Percentiles rank a stretch among this genome's conserved stretches.
Evolutionary conservation across 345 rosid genomes (phyloP).

Genomic region (Dipteronia dyeriana): DNA sequence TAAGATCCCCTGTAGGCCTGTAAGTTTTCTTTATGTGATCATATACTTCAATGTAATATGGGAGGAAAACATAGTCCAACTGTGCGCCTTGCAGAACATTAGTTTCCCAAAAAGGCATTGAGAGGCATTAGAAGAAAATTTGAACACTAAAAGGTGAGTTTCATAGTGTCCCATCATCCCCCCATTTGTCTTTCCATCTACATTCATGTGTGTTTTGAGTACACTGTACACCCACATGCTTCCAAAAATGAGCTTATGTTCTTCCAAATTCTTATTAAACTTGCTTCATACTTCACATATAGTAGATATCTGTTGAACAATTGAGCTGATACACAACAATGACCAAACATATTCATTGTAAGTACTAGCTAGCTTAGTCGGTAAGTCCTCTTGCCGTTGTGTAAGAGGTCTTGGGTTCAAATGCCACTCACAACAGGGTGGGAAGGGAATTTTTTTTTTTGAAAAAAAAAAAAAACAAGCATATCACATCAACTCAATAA

Average conservation of each 20-base stretch:
- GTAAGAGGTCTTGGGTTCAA: too few species aligned
- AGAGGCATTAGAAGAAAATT: not conserved
- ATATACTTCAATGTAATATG: not conserved
- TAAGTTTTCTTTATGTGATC: constrained; percentile 9
- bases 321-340: not conserved
- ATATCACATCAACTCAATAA: not conserved
- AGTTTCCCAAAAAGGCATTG: constrained; percentile 4
- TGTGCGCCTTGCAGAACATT: not conserved
- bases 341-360: not conserved
- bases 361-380: too few species aligned
- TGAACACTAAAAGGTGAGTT: not conserved
- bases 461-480: too few species aligned
- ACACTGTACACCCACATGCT: not conserved
- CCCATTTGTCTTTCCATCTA: not conserved
- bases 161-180: not conserved
- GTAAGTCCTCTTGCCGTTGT: too few species aligned
- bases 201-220: not conserved
- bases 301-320: not conserved
- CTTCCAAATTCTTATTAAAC: not conserved
- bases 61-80: not conserved
- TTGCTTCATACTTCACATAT: not conserved
- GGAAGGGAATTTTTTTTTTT: too few species aligned
- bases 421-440: too few species aligned
- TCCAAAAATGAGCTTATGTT: not conserved
- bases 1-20: not conserved